Evolutionary conservation across 2,329 filamentous ascomycete species (phyloP).

Genomic region (Epichloe aotearoae): DNA sequence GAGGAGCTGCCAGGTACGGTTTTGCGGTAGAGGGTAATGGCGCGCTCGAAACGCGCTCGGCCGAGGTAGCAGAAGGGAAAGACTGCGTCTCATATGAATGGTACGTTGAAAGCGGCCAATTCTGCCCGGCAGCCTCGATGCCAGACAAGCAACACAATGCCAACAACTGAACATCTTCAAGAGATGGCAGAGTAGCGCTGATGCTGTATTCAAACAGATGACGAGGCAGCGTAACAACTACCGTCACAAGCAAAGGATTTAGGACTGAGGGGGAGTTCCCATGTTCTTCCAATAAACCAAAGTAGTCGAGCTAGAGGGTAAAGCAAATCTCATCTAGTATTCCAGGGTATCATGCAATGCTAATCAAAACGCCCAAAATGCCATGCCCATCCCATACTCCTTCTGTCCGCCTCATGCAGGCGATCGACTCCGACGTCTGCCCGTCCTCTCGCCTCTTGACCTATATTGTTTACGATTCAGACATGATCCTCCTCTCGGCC

Average conservation of each 20-base stretch:
- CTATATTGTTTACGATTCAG: background rate
- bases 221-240: background rate
- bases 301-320: background rate
- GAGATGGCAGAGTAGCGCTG: too few species aligned
- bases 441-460: background rate
- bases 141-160: too few species aligned
- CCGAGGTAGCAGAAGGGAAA: constrained; percentile 75
- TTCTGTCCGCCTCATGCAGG: background rate
- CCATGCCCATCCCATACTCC: background rate
- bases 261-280: too few species aligned
- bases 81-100: constrained; percentile 68
- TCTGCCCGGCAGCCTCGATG: constrained; percentile 5
- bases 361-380: background rate
- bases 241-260: too few species aligned
- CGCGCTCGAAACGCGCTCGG: constrained; percentile 59
- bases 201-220: background rate
- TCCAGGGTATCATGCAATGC: constrained; percentile 1
- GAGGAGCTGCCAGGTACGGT: constrained; percentile 41
- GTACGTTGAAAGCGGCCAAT: constrained; percentile 67
- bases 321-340: background rate
- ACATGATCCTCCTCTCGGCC: constrained; percentile 7
- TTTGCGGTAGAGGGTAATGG: constrained; percentile 53
- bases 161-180: too few species aligned
- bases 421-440: constrained; percentile 1
- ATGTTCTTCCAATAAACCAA: too few species aligned